Evolutionary conservation across 345 rosid genomes (phyloP).

Genomic region (Eutrema japonicum): DNA sequence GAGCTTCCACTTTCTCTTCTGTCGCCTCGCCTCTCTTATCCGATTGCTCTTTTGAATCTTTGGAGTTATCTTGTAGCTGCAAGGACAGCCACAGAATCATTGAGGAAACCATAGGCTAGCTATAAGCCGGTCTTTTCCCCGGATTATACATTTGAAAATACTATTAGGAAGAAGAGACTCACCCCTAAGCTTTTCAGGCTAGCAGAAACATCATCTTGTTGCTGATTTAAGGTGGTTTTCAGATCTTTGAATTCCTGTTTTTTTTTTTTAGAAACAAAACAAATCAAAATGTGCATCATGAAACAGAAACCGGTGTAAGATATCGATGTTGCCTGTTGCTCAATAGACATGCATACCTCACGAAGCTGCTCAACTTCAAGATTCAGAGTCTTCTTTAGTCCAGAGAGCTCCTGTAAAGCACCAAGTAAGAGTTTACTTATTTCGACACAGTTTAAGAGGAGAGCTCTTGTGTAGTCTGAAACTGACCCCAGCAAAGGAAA

Average conservation of each 20-base stretch:
- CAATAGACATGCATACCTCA: conserved; percentile 30
- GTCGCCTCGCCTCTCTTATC: conserved; percentile 40
- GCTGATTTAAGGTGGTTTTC: conserved; percentile 75
- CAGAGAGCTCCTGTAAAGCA: conserved; percentile 69
- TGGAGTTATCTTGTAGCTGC: conserved; percentile 64
- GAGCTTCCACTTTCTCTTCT: conserved; percentile 45
- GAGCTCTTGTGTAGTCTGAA: not conserved
- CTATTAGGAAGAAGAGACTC: conserved; percentile 13
- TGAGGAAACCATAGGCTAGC: not conserved
- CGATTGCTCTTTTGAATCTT: conserved; percentile 48
- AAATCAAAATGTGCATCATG: conserved; percentile 6
- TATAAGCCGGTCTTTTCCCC: too few relatives aligned
- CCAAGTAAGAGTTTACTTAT: not conserved
- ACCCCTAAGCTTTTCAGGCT: conserved; percentile 77
- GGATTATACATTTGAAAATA: not conserved
- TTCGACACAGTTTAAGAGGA: not conserved
- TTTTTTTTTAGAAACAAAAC: not conserved
- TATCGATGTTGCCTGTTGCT: not conserved
- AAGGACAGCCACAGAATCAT: conserved; percentile 21
- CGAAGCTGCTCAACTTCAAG: conserved; percentile 82
- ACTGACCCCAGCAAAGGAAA: not conserved
- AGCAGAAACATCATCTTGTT: conserved; percentile 74
- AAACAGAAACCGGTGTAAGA: conserved; percentile 5
- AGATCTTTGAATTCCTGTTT: conserved; percentile 77
- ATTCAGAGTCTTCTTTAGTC: conserved; percentile 68